A percentile compares a stretch with the other conserved stretches of the same genome.
phyloP scores from a whole-genome alignment of 2,329 filamentous ascomycete genomes.

The Diaporthe citriasiana region DNA sequence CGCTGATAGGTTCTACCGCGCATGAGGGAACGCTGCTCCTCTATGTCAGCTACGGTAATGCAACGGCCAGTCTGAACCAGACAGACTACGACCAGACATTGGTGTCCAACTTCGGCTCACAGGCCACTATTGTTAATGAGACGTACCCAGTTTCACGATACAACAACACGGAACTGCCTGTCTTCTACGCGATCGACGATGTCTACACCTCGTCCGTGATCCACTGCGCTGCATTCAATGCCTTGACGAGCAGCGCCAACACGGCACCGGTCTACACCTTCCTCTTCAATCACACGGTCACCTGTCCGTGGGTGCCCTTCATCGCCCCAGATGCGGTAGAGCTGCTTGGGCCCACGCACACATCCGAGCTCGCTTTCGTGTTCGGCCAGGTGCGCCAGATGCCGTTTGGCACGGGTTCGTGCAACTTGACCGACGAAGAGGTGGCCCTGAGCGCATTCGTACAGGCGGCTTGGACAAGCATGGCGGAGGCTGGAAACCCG shows the following conservation, averaged over 20 bases:
- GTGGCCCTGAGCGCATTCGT: constrained; percentile 1
- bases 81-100: constrained; percentile 48
- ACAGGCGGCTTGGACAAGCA: constrained; percentile 19
- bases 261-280: constrained; percentile 1
- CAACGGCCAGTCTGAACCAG: constrained; percentile 40
- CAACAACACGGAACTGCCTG: neutral
- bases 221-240: neutral
- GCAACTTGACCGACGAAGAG: neutral
- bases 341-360: constrained; percentile 47
- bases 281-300: constrained; percentile 1
- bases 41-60: constrained; percentile 42
- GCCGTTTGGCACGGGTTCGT: constrained; percentile 36
- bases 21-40: constrained; percentile 48
- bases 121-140: neutral
- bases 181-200: constrained; percentile 9
- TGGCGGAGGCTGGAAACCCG: constrained; percentile 12
- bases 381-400: constrained; percentile 46
- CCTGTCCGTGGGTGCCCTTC: constrained; percentile 7
- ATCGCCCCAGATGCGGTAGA: constrained; percentile 23
- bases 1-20: constrained; percentile 47
- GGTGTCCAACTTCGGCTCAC: neutral
- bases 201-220: neutral
- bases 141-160: constrained; percentile 2
- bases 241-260: constrained; percentile 6
- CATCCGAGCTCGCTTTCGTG: constrained; percentile 49